phyloP scores from a whole-genome alignment of 345 rosid genomes.

The Xanthoceras sorbifolium region DNA sequence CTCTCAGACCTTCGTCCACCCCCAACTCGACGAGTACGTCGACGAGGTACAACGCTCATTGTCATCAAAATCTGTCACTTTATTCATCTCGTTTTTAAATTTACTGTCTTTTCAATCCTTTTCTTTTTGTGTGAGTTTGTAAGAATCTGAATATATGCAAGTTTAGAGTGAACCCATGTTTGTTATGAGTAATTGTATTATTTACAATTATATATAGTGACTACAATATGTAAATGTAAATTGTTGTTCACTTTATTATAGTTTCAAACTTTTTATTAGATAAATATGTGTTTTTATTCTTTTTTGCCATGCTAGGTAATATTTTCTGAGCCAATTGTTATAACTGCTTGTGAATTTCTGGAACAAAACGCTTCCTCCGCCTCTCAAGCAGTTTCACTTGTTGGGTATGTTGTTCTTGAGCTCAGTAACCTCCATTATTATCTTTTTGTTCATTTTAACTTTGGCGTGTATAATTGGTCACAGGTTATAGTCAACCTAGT shows the following conservation, averaged over 20 bases:
- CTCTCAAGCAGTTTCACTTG: conserved; percentile 74
- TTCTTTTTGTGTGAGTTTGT: not conserved
- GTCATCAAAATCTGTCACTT: not conserved
- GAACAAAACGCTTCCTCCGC: conserved; percentile 88
- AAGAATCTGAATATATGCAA: not conserved
- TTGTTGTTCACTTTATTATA: conserved; percentile 9
- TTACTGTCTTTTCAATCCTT: not conserved
- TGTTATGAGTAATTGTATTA: not conserved
- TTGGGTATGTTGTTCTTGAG: conserved; percentile 58
- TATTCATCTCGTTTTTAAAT: not conserved
- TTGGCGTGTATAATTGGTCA: not conserved
- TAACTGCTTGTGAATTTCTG: conserved; percentile 91
- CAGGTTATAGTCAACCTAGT: not conserved
- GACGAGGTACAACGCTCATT: conserved; percentile 67
- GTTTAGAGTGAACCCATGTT: not conserved
- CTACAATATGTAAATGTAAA: not conserved
- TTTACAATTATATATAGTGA: not conserved
- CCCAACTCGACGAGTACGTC: conserved; percentile 93
- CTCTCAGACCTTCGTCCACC: conserved; percentile 91
- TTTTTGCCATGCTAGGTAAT: conserved; percentile 52
- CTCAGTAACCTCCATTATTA: not conserved
- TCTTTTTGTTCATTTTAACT: not conserved
- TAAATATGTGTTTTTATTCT: not conserved
- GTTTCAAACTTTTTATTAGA: not conserved
- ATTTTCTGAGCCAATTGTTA: conserved; percentile 90